Conservation (phyloP, 23 red algal genomes). For the Gracilaria gracilis region DNA sequence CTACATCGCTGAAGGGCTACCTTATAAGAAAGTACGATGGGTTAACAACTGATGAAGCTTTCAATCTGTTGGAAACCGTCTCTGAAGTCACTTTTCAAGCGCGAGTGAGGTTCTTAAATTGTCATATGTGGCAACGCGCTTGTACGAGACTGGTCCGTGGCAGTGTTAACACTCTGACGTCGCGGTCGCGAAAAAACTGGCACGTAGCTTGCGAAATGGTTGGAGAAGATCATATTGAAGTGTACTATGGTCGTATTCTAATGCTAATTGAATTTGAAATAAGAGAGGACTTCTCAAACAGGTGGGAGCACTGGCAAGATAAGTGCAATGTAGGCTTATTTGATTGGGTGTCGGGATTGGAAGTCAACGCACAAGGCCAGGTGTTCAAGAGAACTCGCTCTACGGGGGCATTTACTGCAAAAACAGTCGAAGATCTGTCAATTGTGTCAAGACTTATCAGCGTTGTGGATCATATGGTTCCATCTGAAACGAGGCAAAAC, state of each 20-base stretch:
- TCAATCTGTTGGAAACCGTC: not conserved
- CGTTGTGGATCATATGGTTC: constrained; percentile 10
- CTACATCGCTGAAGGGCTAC: not conserved
- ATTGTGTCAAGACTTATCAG: constrained; percentile 3
- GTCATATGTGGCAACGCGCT: not conserved
- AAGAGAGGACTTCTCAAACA: not conserved
- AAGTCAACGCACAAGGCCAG: constrained; percentile 9
- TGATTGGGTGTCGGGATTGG: not conserved
- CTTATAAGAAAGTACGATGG: constrained; percentile 15
- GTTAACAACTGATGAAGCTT: not conserved
- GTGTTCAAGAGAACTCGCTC: constrained; percentile 16
- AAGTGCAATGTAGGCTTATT: not conserved
- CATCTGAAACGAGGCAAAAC: not conserved
- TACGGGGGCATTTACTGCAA: not conserved
- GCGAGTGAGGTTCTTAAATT: not conserved
- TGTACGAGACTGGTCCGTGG: not conserved
- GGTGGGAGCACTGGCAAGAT: not conserved
- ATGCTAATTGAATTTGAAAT: constrained; percentile 8
- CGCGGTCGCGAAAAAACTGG: not conserved
- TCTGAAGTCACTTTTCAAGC: not conserved
- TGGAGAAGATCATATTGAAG: not conserved
- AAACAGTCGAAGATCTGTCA: not conserved
- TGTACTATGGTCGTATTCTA: not conserved
- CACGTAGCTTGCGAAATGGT: constrained; percentile 12
- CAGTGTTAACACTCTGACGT: too few species aligned